Evolutionary conservation across 192 early-diverging fungal species (phyloP), one percentile per base, ranked within the genome.

Genomic region (Mortierella claussenii): DNA sequence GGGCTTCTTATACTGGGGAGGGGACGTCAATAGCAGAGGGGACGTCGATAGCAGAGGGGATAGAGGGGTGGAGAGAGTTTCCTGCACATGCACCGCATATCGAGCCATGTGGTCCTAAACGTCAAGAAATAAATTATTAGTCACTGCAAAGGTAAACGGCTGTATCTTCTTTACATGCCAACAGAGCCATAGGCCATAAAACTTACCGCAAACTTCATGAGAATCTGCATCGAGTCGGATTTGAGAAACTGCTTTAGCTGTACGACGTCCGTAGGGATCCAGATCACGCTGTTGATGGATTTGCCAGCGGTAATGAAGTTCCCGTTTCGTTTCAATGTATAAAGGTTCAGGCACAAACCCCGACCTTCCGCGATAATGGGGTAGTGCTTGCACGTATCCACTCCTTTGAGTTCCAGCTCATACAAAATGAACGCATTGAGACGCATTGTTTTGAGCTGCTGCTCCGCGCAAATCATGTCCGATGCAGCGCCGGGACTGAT

Each of bases 171-270:
- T 31, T 27, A 18, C 30, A 33, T 28, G 27, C 18, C 5, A 42
- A 43, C 48, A 50, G n/a, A 62, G 26, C 17, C 3, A 31, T 36
- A 27, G 21, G 4, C 40, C 23, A 44, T 28, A 45, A 36, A 40
- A 42, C 52, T 56, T 65, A 55, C 53, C 10, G 63, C 61, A 53
- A 53, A 64, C 32, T 47, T 48, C 51, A 55, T n/a, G 28, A 55
- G 27, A 34, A 65, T n/a, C 13, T 48, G 63, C n/a, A 65, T 51
- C 12, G 53, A 65, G 53, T 48, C 23, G 37, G 63, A 65, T 55
- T 48, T 65, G 20, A 65, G 44, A 28, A 54, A 65, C 37, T 55
- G 63, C 44, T 65, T 65, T 12, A 47, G 63, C 20, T 65, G 63
- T 11, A 55, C 44, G 34, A 44, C 5, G 53, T 65, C 26, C 9